Percentiles rank a stretch among this genome's conserved stretches.
phyloP scores from a whole-genome alignment of 495 filamentous ascomycete genomes.

The Astrothelium macrocarpum region DNA sequence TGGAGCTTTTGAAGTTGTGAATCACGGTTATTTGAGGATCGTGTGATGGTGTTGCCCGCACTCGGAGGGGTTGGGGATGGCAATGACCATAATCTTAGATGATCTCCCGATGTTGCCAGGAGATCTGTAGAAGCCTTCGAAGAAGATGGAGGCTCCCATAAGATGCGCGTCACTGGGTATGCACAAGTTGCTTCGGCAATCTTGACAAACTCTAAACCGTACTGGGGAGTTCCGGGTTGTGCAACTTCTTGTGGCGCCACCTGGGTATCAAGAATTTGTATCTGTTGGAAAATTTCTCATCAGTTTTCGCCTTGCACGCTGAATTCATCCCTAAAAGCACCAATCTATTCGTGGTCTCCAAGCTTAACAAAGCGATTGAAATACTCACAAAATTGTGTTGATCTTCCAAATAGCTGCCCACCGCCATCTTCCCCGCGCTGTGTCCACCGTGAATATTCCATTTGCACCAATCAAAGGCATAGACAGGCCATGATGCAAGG shows the following conservation, averaged over 20 bases:
- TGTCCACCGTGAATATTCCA: conserved; percentile 75
- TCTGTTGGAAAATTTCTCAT: conserved; percentile 43
- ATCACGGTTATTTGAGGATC: conserved; percentile 49
- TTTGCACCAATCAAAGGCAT: conserved; percentile 98
- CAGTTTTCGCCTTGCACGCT: neutral
- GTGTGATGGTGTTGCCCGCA: conserved; percentile 66
- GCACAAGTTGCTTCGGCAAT: conserved; percentile 97
- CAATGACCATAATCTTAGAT: conserved; percentile 90
- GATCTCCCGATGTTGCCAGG: conserved; percentile 91
- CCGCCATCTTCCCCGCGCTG: conserved; percentile 71
- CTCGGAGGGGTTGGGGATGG: conserved; percentile 39
- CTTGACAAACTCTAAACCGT: conserved; percentile 80
- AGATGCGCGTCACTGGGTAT: conserved; percentile 88
- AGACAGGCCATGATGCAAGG: conserved; percentile 87
- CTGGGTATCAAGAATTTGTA: conserved; percentile 92
- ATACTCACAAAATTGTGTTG: conserved; percentile 85
- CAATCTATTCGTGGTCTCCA: no score
- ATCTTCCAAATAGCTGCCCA: conserved; percentile 95
- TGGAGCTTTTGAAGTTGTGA: conserved; percentile 74
- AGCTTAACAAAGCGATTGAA: no score
- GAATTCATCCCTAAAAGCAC: neutral
- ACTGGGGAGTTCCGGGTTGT: conserved; percentile 56
- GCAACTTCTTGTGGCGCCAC: conserved; percentile 66
- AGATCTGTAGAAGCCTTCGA: conserved; percentile 95
- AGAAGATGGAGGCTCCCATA: conserved; percentile 97